Evolutionary conservation across 768 basidiomycete species (phyloP).

Genomic region (Mycena indigotica): DNA sequence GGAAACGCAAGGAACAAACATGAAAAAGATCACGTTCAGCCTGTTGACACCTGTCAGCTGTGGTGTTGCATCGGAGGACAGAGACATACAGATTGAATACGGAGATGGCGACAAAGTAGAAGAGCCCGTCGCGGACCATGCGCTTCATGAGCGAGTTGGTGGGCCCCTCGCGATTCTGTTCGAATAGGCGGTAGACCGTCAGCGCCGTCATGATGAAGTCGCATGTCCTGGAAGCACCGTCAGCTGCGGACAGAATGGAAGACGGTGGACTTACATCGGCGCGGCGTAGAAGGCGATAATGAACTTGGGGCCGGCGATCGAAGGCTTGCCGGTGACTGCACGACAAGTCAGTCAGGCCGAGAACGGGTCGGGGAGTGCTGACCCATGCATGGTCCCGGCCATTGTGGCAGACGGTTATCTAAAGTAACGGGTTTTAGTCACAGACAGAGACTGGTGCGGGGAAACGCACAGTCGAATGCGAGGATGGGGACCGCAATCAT

Average conservation of each 20-base stretch:
- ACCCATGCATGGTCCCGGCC: conserved; percentile 22
- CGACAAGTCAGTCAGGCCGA: not conserved
- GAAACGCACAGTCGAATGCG: conserved; percentile 15
- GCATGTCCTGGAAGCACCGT: conserved; percentile 7
- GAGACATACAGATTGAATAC: conserved; percentile 16
- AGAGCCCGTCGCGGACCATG: conserved; percentile 17
- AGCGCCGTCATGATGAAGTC: conserved; percentile 21
- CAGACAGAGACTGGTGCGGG: not conserved
- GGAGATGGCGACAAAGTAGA: conserved; percentile 22
- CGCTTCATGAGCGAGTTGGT: conserved; percentile 19
- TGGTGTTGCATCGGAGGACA: not conserved
- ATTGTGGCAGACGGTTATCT: conserved; percentile 14
- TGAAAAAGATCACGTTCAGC: conserved; percentile 21
- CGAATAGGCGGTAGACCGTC: conserved; percentile 12
- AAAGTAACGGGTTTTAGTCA: conserved; percentile 2
- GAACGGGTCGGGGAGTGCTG: not conserved
- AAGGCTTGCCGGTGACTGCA: conserved; percentile 19
- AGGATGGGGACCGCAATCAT: conserved; percentile 22
- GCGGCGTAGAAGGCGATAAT: conserved; percentile 23
- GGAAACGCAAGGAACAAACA: conserved; percentile 1
- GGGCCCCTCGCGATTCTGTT: conserved; percentile 7
- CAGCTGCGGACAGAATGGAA: not conserved
- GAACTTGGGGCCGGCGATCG: conserved; percentile 22
- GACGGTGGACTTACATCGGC: conserved; percentile 12
- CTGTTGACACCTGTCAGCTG: conserved; percentile 1